Evolutionary conservation across 805 yeast genomes (phyloP).

Genomic region (Saccharomyces eubayanus): DNA sequence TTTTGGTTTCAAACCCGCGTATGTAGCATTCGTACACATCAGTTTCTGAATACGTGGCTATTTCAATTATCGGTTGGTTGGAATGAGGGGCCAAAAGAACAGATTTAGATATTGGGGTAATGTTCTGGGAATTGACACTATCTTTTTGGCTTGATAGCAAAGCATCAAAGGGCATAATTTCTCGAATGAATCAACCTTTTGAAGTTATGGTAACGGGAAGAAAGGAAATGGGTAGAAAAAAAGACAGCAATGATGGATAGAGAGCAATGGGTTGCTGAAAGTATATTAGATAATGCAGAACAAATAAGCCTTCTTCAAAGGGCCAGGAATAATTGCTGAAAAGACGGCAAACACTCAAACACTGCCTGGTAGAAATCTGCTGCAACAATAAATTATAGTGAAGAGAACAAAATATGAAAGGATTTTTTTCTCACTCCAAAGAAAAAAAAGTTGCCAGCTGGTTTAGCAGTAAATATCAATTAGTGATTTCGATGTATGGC

Average conservation of each 20-base stretch:
- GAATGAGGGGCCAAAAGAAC: neutral
- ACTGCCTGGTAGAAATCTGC: neutral
- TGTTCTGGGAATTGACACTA: neutral
- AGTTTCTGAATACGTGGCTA: constrained; percentile 42
- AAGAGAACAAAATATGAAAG: neutral
- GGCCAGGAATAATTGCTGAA: neutral
- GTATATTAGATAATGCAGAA: neutral
- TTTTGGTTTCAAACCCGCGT: constrained; percentile 35
- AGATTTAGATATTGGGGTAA: neutral
- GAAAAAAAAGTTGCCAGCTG: neutral
- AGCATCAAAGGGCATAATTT: neutral
- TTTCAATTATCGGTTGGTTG: constrained; percentile 23
- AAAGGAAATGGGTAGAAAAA: neutral
- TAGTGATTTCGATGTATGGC: neutral
- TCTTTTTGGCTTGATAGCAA: neutral
- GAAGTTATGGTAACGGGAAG: neutral
- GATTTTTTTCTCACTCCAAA: neutral
- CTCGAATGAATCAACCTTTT: neutral
- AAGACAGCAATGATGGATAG: neutral
- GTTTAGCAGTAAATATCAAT: neutral
- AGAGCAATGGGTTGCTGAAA: neutral
- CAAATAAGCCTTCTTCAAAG: neutral
- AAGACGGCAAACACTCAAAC: neutral
- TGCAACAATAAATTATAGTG: neutral
- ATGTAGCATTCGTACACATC: constrained; percentile 58